Evolutionary conservation across 1,284 basidiomycete species (phyloP).

Genomic region (Apiotrichum brassicae): DNA sequence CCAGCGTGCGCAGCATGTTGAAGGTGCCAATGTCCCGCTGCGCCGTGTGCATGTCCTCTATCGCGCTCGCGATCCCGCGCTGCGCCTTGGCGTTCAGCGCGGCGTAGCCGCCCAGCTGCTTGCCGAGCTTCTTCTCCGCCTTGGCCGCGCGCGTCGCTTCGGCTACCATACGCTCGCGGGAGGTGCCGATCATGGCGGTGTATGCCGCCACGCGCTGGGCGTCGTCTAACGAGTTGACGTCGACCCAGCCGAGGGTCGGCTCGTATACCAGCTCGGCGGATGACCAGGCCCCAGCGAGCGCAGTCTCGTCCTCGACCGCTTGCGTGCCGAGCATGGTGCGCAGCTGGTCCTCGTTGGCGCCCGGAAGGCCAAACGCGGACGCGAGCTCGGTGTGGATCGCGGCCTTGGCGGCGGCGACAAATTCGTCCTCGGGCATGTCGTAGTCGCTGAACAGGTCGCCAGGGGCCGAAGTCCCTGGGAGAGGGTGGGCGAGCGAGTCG

Average conservation of each 20-base stretch:
- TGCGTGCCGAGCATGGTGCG: slow-evolving; percentile 63
- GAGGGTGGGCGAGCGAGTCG: slow-evolving; percentile 79
- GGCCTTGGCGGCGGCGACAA: slow-evolving; percentile 63
- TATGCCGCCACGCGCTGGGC: slow-evolving; percentile 64
- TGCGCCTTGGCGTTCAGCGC: slow-evolving; percentile 64
- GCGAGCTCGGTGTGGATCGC: slow-evolving; percentile 78
- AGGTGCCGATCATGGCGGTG: slow-evolving; percentile 56
- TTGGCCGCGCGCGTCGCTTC: slow-evolving; percentile 77
- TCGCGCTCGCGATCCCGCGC: slow-evolving; percentile 61
- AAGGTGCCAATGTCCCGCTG: slow-evolving; percentile 74
- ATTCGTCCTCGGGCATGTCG: slow-evolving; percentile 68
- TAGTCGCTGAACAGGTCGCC: slow-evolving; percentile 69
- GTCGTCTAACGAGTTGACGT: slow-evolving; percentile 54
- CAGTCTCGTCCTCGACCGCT: slow-evolving; percentile 56
- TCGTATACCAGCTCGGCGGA: slow-evolving; percentile 62
- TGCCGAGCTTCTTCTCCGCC: slow-evolving; percentile 82
- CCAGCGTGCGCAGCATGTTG: slow-evolving; percentile 61
- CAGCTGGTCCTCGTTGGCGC: slow-evolving; percentile 70
- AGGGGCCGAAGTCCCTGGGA: slow-evolving; percentile 73
- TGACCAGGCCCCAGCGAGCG: slow-evolving; percentile 61
- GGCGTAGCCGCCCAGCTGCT: slow-evolving; percentile 86
- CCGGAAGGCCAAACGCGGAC: slow-evolving; percentile 70
- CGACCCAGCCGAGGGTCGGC: slow-evolving; percentile 60
- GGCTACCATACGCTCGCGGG: slow-evolving; percentile 69
- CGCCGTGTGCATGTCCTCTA: slow-evolving; percentile 61